Percentiles rank a stretch among this genome's conserved stretches.
Conservation (phyloP, 2,329 filamentous ascomycete genomes). For the Stagonosporopsis rhizophila region DNA sequence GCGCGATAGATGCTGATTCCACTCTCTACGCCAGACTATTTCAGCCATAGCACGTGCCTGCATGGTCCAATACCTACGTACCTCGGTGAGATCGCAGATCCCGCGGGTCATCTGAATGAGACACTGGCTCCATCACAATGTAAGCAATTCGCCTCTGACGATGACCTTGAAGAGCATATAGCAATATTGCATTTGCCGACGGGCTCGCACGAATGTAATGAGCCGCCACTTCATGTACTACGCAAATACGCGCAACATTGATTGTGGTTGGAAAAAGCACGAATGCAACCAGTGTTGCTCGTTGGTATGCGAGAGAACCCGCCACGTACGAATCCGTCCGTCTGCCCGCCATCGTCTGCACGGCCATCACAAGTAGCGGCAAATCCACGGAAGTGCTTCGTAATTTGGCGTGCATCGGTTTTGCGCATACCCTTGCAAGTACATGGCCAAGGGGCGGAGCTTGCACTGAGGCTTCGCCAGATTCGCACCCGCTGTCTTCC, state of each 20-base stretch:
- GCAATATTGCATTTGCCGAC: constrained; percentile 17
- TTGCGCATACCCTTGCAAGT: constrained; percentile 3
- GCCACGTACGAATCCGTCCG: constrained; percentile 5
- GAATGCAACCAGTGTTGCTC: background rate
- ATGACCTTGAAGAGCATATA: background rate
- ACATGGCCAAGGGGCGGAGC: background rate
- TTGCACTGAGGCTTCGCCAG: constrained; percentile 4
- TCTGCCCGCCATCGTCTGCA: constrained; percentile 22
- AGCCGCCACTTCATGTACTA: background rate
- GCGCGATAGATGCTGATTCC: constrained; percentile 27
- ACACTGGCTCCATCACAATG: background rate
- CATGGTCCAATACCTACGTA: constrained; percentile 20
- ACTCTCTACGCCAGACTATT: constrained; percentile 30
- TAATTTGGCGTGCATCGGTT: constrained; percentile 10
- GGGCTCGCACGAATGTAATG: constrained; percentile 11
- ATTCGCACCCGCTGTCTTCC: constrained; percentile 25
- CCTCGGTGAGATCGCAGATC: constrained; percentile 17
- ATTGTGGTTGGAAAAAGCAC: background rate
- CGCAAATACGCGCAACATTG: background rate
- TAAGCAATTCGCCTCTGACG: background rate
- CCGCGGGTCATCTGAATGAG: constrained; percentile 5
- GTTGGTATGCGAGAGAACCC: background rate
- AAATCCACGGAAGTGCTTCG: constrained; percentile 19
- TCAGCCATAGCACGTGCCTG: constrained; percentile 27
- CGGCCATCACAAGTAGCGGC: constrained; percentile 20